Evolutionary conservation across 2,329 filamentous ascomycete genomes (phyloP), one percentile per base, ranked within the genome.

Genomic region (Microdochium bolleyi): DNA sequence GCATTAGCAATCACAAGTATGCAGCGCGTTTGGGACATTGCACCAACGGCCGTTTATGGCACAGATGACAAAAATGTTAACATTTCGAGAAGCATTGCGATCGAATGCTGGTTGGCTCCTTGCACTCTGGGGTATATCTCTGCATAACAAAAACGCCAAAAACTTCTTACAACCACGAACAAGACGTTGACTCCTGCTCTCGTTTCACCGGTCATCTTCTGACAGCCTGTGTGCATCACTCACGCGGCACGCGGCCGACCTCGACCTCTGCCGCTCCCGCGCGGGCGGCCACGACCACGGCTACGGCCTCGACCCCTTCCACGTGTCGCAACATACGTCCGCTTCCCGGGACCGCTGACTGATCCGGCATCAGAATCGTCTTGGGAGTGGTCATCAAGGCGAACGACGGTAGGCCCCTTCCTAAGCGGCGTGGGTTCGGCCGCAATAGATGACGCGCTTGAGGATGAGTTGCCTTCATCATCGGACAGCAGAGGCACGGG

Each of bases 241-340:
- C 27, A 30, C 5, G 11, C 27, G 11, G 11, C 27, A 5, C 41
- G 41, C 22, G 48, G 48, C 9, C 53, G 49, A 13, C 54, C 54
- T 30, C 59, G 55, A 14, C 53, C 58, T 37, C 52, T 4, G 48
- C 60, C 19, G 11, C 54, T 49, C 51, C 2, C 53, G 32, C 48
- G n/a, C 8, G 19, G 19, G 21, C n/a, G n/a, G 3, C n/a, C 41
- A 59, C 1, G 49, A 77, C 5, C 50, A 60, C 0, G 62, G 77
- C 8, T 62, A 70, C 46, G 76, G 76, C 24, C 80, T 81, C 57
- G 77, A 78, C 2, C 68, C 76, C 16, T 73, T 79, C 50, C 67
- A 70, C 30, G 60, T 56, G 21, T 34, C 34, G 37, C 49, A 24
- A 55, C 3, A 52, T 51, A 1, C 57, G 58, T 9, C 52, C 13